Percentiles rank a stretch among this genome's conserved stretches.
phyloP scores from a whole-genome alignment of 2,329 filamentous ascomycete species.

The Diplodia intermedia region DNA sequence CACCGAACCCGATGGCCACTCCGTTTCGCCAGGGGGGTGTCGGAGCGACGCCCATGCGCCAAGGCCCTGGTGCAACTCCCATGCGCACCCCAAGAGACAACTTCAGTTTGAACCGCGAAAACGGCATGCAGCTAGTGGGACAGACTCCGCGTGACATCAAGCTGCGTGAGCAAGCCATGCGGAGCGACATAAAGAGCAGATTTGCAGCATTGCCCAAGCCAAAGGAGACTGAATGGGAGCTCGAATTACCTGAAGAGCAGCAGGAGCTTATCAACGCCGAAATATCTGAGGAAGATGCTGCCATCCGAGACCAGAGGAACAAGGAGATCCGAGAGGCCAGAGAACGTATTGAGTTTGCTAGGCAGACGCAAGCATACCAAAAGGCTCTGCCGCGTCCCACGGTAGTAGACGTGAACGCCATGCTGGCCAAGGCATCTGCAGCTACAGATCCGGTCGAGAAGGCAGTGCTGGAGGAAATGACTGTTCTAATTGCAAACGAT shows the following conservation, averaged over 20 bases:
- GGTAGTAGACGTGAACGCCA: slow-evolving; percentile 70
- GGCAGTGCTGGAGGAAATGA: slow-evolving; percentile 78
- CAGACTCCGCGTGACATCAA: slow-evolving; percentile 80
- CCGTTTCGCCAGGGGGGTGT: slow-evolving; percentile 74
- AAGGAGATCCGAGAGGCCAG: slow-evolving; percentile 67
- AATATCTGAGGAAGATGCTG: slow-evolving; percentile 69
- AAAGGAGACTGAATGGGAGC: slow-evolving; percentile 92
- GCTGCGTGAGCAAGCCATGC: slow-evolving; percentile 71
- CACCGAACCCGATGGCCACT: slow-evolving; percentile 93
- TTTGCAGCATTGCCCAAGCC: slow-evolving; percentile 89
- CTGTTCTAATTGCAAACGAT: slow-evolving; percentile 81
- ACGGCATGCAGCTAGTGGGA: slow-evolving; percentile 70
- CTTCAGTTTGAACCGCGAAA: slow-evolving; percentile 79
- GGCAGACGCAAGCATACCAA: slow-evolving; percentile 92
- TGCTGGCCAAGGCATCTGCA: slow-evolving; percentile 69
- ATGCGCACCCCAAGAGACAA: slow-evolving; percentile 87
- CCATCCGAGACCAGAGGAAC: slow-evolving; percentile 76
- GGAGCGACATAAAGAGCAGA: slow-evolving; percentile 71
- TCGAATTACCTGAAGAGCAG: slow-evolving; percentile 86
- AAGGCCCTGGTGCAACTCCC: slow-evolving; percentile 77
- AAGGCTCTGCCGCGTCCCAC: slow-evolving; percentile 78
- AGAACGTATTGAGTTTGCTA: slow-evolving; percentile 73
- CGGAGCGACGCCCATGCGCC: slow-evolving; percentile 67
- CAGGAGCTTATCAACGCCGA: slow-evolving; percentile 64
- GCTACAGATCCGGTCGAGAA: slow-evolving; percentile 69